Evolutionary conservation across 371 early-diverging fungal genomes (phyloP).

Genomic region (Nematocida sp.): DNA sequence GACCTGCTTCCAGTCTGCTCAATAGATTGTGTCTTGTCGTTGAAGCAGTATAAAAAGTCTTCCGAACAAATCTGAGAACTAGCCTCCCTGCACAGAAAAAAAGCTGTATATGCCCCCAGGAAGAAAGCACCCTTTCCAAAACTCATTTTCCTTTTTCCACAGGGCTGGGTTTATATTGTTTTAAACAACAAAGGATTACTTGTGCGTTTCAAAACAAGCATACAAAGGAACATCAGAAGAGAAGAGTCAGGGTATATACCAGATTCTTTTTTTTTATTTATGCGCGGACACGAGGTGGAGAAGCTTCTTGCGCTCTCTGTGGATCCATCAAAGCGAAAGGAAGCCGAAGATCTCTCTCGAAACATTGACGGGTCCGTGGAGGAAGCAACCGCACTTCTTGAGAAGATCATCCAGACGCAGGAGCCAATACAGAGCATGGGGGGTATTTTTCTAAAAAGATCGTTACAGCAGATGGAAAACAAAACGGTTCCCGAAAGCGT

Average conservation of each 20-base stretch:
- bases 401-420: neutral
- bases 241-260: neutral
- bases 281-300: neutral
- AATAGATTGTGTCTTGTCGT: slow-evolving; percentile 7
- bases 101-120: neutral
- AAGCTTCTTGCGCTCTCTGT: neutral
- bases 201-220: neutral
- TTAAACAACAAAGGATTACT: neutral
- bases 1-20: slow-evolving; percentile 8
- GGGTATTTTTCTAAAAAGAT: slow-evolving; percentile 1
- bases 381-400: neutral
- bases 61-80: slow-evolving; percentile 13
- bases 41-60: slow-evolving; percentile 40
- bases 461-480: too few species aligned
- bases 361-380: neutral
- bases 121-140: neutral
- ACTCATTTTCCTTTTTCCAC: neutral
- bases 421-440: neutral
- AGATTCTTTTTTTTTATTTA: slow-evolving; percentile 5
- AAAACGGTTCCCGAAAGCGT: too few species aligned
- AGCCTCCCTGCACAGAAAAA: neutral
- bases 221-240: neutral
- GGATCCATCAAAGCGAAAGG: neutral
- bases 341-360: neutral
- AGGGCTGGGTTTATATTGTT: slow-evolving; percentile 4